Conservation (phyloP, 257 asterid species). For the Apocynum venetum region DNA sequence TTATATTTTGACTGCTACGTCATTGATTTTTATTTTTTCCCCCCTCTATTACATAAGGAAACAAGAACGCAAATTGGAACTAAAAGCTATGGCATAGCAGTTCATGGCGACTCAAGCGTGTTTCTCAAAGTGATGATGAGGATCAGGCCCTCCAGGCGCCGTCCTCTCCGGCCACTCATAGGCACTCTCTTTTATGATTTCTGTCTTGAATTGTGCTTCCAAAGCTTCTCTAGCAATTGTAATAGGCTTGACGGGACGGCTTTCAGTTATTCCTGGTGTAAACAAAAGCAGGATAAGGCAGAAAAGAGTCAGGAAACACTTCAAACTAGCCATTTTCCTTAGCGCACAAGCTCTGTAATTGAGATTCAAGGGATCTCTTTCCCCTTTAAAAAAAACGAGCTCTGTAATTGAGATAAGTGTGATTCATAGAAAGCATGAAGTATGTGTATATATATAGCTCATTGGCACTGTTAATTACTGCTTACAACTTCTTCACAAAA, state of each 20-base stretch:
- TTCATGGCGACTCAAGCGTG: background rate
- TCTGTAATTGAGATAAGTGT: background rate
- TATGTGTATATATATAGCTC: background rate
- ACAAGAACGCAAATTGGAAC: no score
- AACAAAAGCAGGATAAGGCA: slow-evolving; percentile 37
- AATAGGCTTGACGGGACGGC: slow-evolving; percentile 45
- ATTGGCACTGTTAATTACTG: no score
- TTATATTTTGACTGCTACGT: no score
- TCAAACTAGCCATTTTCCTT: slow-evolving; percentile 35
- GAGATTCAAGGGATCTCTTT: no score
- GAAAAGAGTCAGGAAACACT: slow-evolving; percentile 17
- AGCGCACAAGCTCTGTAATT: background rate
- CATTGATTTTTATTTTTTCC: no score
- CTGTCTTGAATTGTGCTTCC: slow-evolving; percentile 24
- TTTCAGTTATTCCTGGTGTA: slow-evolving; percentile 31
- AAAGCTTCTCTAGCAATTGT: slow-evolving; percentile 36
- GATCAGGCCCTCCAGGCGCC: slow-evolving; percentile 74
- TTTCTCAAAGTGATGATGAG: slow-evolving; percentile 54
- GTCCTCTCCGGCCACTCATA: slow-evolving; percentile 41
- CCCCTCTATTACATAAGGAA: no score
- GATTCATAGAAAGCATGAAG: no score
- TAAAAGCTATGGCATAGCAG: no score
- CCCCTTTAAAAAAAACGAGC: background rate
- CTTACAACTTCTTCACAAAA: no score
- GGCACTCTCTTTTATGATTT: slow-evolving; percentile 11